Base-by-base conservation (phyloP, 75 land plant species). In the Larix kaempferi region DNA sequence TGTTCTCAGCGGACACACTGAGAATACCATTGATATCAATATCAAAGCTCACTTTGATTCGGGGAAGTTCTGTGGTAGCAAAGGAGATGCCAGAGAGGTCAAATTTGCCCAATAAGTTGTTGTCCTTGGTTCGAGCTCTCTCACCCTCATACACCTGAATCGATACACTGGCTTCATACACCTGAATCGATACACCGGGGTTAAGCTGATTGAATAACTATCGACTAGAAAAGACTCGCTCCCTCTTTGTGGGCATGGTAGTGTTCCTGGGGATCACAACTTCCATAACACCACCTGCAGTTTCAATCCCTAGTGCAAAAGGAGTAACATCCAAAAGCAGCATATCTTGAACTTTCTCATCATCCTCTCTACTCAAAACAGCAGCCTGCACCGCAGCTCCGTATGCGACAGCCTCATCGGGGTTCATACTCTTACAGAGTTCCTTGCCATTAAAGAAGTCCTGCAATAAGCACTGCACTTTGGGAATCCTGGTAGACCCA, bases 1-100 rank as follows among this genome's bases (percentile, higher is more conserved):
- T 85, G 74, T 85, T 86, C 61, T 85, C 86, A 3, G 87, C 87
- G 22, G 87, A 85, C 2, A 85, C 87, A 55, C 83, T 82, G 37
- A 85, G 67, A 21, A 82, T 83, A 27, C 87, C 86, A 41, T 84
- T 77, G 54, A 83, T 83, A 57, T 83, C 84, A 25, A 83, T 56
- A 56, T 56, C 82, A 56, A 82, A 82, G 56, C 25, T 0, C 8
- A 82, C 83, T 22, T 59, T 79, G 62, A 83, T 58, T 74, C 64
- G 74, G 2, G 82, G 22, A 3, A 57, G 69, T 16, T 72, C 81
- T 60, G 15, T 10, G 57, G 67, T 69, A 80, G 83, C 77, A 12
- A 66, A 77, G 6, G 84, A 84, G 56, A 83, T 75, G 12, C 77
- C 82, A 58, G 57, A 54, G 21, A 83, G 71, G 35, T 80, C 83